These are phyloP conservation scores for Tuber aestivum DNA, from an alignment of 495 filamentous ascomycete genomes.

Conservation along the genomic window DNA sequence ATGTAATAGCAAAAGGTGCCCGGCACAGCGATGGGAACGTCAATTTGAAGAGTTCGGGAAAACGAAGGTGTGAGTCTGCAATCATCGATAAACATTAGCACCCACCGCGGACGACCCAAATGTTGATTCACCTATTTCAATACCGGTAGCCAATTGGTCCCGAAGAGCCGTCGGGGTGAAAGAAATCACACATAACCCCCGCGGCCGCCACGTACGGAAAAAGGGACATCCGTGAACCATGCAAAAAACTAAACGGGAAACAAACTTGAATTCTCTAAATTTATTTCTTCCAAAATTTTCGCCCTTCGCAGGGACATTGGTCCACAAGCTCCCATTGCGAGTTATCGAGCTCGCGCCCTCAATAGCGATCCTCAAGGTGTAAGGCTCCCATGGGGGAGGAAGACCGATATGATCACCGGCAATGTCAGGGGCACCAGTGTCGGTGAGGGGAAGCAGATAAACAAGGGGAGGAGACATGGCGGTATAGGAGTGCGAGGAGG, in stretches of 20 bases:
- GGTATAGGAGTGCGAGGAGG: neutral
- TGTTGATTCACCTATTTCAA: neutral
- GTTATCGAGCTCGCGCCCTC: constrained; percentile 96
- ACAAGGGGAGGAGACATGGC: constrained; percentile 47
- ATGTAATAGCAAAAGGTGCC: constrained; percentile 95
- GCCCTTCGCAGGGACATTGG: constrained; percentile 78
- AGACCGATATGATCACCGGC: constrained; percentile 86
- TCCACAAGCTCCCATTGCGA: constrained; percentile 86
- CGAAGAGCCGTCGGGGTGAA: neutral
- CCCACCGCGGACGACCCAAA: neutral
- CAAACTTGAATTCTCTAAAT: constrained; percentile 83
- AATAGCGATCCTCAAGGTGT: constrained; percentile 83
- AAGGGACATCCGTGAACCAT: neutral
- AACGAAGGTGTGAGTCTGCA: constrained; percentile 81
- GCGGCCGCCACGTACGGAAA: neutral
- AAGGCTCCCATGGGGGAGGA: constrained; percentile 63
- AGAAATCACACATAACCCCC: neutral
- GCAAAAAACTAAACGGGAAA: constrained; percentile 26
- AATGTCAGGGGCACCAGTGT: constrained; percentile 86
- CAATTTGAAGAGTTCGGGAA: constrained; percentile 81
- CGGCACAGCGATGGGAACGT: constrained; percentile 73
- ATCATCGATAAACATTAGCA: constrained; percentile 17
- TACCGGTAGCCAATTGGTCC: neutral
- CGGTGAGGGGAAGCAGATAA: constrained; percentile 81
- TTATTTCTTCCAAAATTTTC: constrained; percentile 65